Conservation (phyloP, 176 grass and related monocot species). For the Carex myosuroides region DNA sequence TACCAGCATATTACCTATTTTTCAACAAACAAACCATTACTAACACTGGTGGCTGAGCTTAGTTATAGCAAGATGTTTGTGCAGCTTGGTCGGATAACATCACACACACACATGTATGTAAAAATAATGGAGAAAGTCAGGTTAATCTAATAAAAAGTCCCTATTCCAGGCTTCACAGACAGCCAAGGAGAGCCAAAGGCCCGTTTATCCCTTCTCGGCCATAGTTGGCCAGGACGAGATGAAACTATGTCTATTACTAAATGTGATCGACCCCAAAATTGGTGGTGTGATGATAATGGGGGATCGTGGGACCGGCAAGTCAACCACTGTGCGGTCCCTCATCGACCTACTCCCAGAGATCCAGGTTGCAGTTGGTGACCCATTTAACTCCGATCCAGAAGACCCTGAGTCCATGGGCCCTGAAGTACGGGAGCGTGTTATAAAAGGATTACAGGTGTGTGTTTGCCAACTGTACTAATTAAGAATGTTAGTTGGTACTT, state of each 20-base stretch:
- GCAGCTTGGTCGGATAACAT: neutral
- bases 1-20: neutral
- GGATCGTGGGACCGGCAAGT: conserved; percentile 92
- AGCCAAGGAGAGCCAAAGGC: conserved; percentile 69
- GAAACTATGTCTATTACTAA: conserved; percentile 93
- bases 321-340: conserved; percentile 88
- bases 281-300: conserved; percentile 99
- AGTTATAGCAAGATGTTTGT: neutral
- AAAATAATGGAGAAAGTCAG: neutral
- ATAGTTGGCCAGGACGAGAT: conserved; percentile 99
- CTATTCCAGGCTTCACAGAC: conserved; percentile 5
- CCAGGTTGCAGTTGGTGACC: conserved; percentile 71
- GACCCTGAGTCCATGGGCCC: conserved; percentile 85
- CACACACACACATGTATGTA: neutral
- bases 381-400: conserved; percentile 92
- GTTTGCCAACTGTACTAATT: neutral
- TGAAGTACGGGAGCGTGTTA: conserved; percentile 53
- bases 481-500: neutral
- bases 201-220: conserved; percentile 87
- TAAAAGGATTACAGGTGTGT: conserved; percentile 33
- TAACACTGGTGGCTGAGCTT: neutral
- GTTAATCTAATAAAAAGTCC: neutral
- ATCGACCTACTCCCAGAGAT: conserved; percentile 94
- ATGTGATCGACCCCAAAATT: conserved; percentile 98
- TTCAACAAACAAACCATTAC: neutral